phyloP scores from a whole-genome alignment of 805 yeast genomes.

The Brettanomyces naardenensis region DNA sequence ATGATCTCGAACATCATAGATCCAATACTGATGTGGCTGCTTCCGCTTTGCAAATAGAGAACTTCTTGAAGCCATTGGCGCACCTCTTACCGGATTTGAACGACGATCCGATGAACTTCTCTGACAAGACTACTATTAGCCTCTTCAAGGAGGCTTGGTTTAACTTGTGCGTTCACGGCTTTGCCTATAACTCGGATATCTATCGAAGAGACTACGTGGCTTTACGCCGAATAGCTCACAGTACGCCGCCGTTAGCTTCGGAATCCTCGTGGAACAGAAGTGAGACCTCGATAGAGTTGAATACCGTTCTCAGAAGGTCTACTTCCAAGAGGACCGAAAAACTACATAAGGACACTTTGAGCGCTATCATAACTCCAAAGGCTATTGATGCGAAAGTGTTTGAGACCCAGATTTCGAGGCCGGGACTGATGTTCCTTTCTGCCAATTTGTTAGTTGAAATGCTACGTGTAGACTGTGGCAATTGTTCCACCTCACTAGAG shows the following conservation, averaged over 20 bases:
- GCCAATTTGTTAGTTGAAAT: constrained; percentile 75
- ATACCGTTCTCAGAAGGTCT: constrained; percentile 83
- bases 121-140: constrained; percentile 42
- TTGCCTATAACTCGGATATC: constrained; percentile 50
- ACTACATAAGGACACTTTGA: constrained; percentile 59
- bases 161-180: constrained; percentile 88
- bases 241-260: constrained; percentile 81
- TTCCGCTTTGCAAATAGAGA: constrained; percentile 61
- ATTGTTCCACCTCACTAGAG: constrained; percentile 65
- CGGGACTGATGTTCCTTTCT: constrained; percentile 81
- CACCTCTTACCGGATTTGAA: constrained; percentile 54
- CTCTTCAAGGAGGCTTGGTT: constrained; percentile 89
- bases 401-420: constrained; percentile 49
- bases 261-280: constrained; percentile 73
- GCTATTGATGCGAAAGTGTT: constrained; percentile 34
- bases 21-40: constrained; percentile 64
- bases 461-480: constrained; percentile 71
- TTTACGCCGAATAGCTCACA: constrained; percentile 69
- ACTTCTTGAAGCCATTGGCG: constrained; percentile 68
- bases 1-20: constrained; percentile 64
- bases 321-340: constrained; percentile 75
- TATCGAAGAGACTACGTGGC: constrained; percentile 38
- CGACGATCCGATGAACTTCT: constrained; percentile 33
- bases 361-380: constrained; percentile 40
- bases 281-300: constrained; percentile 87